These are phyloP conservation scores for Olyra latifolia DNA, from an alignment of 176 grass and related monocot genomes.

Conservation along the genomic window DNA sequence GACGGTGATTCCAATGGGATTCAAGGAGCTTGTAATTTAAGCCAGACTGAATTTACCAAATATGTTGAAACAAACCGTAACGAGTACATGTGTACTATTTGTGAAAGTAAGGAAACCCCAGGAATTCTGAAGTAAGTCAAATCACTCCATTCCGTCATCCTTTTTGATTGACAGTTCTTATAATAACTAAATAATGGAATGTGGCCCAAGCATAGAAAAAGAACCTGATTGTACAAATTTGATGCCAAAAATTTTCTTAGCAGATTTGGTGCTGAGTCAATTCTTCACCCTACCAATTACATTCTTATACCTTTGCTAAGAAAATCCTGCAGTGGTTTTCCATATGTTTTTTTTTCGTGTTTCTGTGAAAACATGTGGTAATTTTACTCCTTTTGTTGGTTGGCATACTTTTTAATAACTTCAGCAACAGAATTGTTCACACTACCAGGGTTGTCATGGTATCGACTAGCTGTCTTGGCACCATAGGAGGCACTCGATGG, in stretches of 20 bases:
- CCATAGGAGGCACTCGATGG: too few species aligned
- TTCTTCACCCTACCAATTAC: not conserved
- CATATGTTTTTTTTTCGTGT: not conserved
- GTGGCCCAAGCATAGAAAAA: not conserved
- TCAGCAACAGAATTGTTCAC: not conserved
- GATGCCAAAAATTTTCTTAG: not conserved
- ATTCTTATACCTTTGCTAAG: not conserved
- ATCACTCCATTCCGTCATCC: not conserved
- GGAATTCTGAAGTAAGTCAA: conserved; percentile 61
- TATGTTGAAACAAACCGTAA: conserved; percentile 30
- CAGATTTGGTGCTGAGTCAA: conserved; percentile 16
- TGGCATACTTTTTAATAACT: not conserved
- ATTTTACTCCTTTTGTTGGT: not conserved
- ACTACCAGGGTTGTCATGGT: not conserved
- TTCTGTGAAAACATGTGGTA: not conserved
- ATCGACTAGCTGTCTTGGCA: not conserved
- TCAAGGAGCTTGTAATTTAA: conserved; percentile 41
- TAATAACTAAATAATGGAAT: not conserved
- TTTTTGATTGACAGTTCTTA: not conserved
- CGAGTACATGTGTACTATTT: conserved; percentile 49
- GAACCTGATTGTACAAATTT: conserved; percentile 3
- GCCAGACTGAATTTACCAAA: conserved; percentile 9
- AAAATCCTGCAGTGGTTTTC: conserved; percentile 2
- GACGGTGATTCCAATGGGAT: conserved; percentile 23
- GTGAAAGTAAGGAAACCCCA: conserved; percentile 38